Conservation (phyloP, 495 filamentous ascomycete species). For the Schizothecium vesticola region DNA sequence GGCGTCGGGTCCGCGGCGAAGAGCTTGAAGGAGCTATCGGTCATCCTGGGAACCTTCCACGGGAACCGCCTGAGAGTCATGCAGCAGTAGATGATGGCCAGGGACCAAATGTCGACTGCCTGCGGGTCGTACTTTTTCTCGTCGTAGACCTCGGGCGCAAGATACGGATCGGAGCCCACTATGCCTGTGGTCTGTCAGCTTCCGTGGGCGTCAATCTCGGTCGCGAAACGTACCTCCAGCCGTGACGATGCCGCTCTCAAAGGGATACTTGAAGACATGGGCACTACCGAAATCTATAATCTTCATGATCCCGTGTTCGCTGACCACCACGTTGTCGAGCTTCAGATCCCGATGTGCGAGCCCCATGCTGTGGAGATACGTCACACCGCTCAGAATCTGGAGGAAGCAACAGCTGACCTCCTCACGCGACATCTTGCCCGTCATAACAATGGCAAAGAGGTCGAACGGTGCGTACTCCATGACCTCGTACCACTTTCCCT, state of each 20-base stretch:
- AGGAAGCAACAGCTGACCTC: constrained; percentile 88
- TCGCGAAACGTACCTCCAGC: constrained; percentile 69
- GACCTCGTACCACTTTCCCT: constrained; percentile 93
- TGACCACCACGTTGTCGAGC: constrained; percentile 97
- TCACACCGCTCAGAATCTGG: constrained; percentile 93
- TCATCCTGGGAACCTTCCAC: constrained; percentile 90
- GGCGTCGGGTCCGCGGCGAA: constrained; percentile 73
- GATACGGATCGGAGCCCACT: constrained; percentile 94
- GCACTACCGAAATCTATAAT: constrained; percentile 99
- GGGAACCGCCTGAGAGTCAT: constrained; percentile 96
- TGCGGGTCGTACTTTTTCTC: constrained; percentile 91
- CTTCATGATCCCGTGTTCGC: constrained; percentile 97
- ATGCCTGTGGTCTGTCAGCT: constrained; percentile 57
- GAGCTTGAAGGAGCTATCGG: constrained; percentile 90
- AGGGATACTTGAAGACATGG: constrained; percentile 94
- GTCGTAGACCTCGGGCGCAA: constrained; percentile 95
- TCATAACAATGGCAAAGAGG: constrained; percentile 98
- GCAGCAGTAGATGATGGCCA: constrained; percentile 98
- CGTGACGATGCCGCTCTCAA: constrained; percentile 83
- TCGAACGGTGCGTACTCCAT: constrained; percentile 99
- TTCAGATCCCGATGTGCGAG: constrained; percentile 95
- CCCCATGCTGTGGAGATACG: constrained; percentile 95
- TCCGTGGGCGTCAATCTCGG: background rate
- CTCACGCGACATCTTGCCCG: constrained; percentile 90
- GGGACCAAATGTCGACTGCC: constrained; percentile 92